Evolutionary conservation across 31 red algal species (phyloP), one percentile per base, ranked within the genome.

Genomic region (Endocladia muricata): DNA sequence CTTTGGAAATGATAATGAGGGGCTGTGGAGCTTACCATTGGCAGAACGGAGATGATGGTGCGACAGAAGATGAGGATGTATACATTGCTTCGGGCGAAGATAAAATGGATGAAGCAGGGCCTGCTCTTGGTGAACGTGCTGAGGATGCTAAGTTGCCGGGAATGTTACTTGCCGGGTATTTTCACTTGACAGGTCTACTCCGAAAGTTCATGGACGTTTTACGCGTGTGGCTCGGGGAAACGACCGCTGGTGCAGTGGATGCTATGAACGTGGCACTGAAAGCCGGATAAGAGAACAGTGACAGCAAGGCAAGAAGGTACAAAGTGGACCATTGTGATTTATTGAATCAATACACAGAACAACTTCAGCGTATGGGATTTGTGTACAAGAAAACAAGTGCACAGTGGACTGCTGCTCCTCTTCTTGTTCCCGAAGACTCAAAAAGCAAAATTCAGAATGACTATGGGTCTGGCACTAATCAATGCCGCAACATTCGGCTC

Each of bases 211-310:
- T 2, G 35, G 1, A 71, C 29, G 54, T 71, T 34, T 59, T 77
- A 38, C 41, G 61, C 5, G 11, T 70, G 22, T 30, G 61, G 1
- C 73, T 76, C 21, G 72, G 73, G 7, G 61, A 70, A 25, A 33
- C 44, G 25, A 52, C 60, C 13, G 72, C 61, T 29, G 73, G 61
- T 11, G 28, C 11, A 23, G 41, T 86, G 41, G 15, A 2, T 22
- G 62, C 73, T 37, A 29, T 86, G 61, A 51, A 23, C 17, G 61
- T 86, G 1, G 49, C 76, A 61, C 60, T 48, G 1, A 51, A 69
- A 37, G 9, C 7, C 25, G 36, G 36, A 19, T 6, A 4, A 35
- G 33, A 37, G 19, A 28, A 21, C 26, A 54, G 56, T 32, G 26
- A 59, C 4, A 54, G 4, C 19, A 56, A 60, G 0, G 51, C 48